A percentile compares a stretch with the other conserved stretches of the same genome.
These are phyloP conservation scores for Fusarium austroafricanum DNA, from an alignment of 2,329 filamentous ascomycete species.

Conservation along the genomic window DNA sequence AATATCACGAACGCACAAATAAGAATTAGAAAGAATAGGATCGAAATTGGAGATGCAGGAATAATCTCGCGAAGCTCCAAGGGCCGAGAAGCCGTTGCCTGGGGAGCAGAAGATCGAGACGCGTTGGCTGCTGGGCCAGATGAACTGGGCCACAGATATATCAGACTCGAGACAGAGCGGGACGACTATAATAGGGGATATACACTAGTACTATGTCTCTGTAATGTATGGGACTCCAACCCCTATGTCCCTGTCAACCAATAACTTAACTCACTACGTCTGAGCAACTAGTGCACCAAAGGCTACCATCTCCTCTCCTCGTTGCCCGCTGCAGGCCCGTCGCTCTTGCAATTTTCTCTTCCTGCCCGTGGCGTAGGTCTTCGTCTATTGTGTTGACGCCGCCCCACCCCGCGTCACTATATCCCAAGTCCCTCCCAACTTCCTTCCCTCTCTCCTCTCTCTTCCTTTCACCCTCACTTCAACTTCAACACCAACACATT, in stretches of 20 bases:
- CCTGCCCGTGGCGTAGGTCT: neutral
- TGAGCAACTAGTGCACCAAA: slow-evolving; percentile 3
- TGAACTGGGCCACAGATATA: slow-evolving; percentile 7
- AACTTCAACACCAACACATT: slow-evolving; percentile 27
- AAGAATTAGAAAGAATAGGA: slow-evolving; percentile 2
- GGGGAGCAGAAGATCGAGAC: slow-evolving; percentile 22
- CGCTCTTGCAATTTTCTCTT: slow-evolving; percentile 23
- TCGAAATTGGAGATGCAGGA: slow-evolving; percentile 15
- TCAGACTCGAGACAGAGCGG: neutral
- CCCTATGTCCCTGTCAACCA: slow-evolving; percentile 1
- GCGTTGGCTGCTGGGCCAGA: neutral
- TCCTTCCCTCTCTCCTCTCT: neutral
- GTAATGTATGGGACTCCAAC: neutral
- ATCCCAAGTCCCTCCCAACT: slow-evolving; percentile 18
- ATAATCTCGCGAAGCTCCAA: neutral
- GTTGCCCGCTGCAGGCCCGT: slow-evolving; percentile 6
- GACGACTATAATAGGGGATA: slow-evolving; percentile 2
- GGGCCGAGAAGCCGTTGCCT: neutral
- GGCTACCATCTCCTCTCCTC: slow-evolving; percentile 1
- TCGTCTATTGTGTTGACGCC: neutral
- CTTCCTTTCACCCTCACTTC: slow-evolving; percentile 9
- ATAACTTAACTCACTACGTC: slow-evolving; percentile 7
- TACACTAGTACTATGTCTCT: neutral
- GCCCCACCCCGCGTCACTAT: slow-evolving; percentile 10
- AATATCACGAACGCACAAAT: slow-evolving; percentile 22